Percentiles rank a stretch among this genome's conserved stretches.
These are phyloP conservation scores for Kurtzmaniella cleridarum DNA, from an alignment of 805 yeast species.

Conservation along the genomic window DNA sequence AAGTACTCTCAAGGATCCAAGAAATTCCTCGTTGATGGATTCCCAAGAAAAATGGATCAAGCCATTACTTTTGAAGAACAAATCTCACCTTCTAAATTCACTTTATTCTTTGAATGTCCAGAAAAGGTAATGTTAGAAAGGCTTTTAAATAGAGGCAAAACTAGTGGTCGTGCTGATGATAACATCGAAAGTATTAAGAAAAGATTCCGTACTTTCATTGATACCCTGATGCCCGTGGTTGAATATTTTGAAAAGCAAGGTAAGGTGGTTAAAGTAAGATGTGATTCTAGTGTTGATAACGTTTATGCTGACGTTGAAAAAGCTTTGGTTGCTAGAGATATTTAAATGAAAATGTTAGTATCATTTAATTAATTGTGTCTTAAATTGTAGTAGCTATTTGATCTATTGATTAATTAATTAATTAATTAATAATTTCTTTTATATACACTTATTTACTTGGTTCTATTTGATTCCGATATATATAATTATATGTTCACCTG, in stretches of 20 bases:
- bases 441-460: no score
- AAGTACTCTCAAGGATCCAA: conserved; percentile 40
- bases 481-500: no score
- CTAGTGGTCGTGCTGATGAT: conserved; percentile 92
- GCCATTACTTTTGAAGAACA: conserved; percentile 86
- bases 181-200: conserved; percentile 86
- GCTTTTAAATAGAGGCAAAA: conserved; percentile 85
- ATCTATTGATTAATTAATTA: no score
- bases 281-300: conserved; percentile 74
- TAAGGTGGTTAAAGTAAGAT: conserved; percentile 71
- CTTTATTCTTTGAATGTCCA: conserved; percentile 77
- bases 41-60: conserved; percentile 98
- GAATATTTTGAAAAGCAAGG: conserved; percentile 69
- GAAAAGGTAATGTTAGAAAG: conserved; percentile 80
- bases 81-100: conserved; percentile 63
- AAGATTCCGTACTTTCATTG: conserved; percentile 79
- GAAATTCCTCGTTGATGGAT: conserved; percentile 86
- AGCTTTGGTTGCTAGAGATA: conserved; percentile 47
- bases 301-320: conserved; percentile 67
- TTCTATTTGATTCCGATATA: no score
- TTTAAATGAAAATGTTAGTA: no score
- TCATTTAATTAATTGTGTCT: no score
- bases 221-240: conserved; percentile 92
- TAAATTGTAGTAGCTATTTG: no score
- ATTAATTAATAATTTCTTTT: no score